Evolutionary conservation across 768 basidiomycete species (phyloP), one percentile per base, ranked within the genome.

Genomic region (Boletus eberwhitei): DNA sequence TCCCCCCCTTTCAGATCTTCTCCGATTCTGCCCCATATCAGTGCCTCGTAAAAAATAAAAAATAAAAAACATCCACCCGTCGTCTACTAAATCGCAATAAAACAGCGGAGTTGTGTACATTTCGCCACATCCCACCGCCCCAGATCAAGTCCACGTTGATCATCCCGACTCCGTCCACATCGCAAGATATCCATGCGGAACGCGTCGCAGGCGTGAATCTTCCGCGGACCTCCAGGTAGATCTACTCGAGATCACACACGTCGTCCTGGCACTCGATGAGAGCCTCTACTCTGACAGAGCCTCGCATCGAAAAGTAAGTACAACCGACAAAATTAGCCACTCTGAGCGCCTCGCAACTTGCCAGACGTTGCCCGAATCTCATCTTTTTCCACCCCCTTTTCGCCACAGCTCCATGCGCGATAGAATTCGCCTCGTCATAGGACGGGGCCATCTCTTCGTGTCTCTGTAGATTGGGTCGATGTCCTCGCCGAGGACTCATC

Each of bases 131-230:
- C 40, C 59, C 50, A 62, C 53, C 53, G 43, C 41, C 36, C 64
- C 63, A 68, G 58, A 63, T 68, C 53, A 57, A 60, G 60, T 51
- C 0, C 32, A 21, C 41, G 55, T 50, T 66, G 65, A 66, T 66
- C 66, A 60, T 44, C 50, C 64, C 54, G 58, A 68, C 64, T 64
- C 65, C 65, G 65, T 47, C 61, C 48, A 61, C 52, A 59, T 66
- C 65, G 65, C 67, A 61, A 66, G 65, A 66, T 61, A 68, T 61
- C 66, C 65, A 66, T 66, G 67, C 59, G 65, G 43, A 55, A 37
- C 59, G 53, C 49, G 60, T 68, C 64, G 51, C 58, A 52, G 38
- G 35, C 54, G 65, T 69, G 65, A 66, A 69, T 66, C 67, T 66
- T 61, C 65, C 65, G 65, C 65, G 65, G 65, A 66, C 67, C 43